These are phyloP conservation scores for Boletus fagicola DNA, from an alignment of 768 basidiomycete genomes.

Conservation along the genomic window DNA sequence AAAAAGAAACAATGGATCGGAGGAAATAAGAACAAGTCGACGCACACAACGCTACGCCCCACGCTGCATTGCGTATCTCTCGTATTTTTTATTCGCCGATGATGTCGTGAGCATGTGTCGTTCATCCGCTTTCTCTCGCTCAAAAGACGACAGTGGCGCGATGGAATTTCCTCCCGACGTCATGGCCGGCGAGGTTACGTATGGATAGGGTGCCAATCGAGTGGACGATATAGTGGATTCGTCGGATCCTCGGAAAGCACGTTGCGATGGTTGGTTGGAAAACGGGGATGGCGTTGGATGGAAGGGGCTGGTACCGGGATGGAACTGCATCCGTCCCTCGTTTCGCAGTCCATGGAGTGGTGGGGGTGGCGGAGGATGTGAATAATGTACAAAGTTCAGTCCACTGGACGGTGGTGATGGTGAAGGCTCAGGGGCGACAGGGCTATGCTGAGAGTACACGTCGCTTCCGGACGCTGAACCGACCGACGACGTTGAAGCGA, in stretches of 20 bases:
- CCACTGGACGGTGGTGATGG: conserved; percentile 63
- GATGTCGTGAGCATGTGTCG: conserved; percentile 48
- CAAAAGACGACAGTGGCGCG: conserved; percentile 44
- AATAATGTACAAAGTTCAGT: conserved; percentile 61
- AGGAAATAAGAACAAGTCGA: neutral
- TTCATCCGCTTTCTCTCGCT: conserved; percentile 55
- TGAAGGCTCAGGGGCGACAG: conserved; percentile 46
- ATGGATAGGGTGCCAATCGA: conserved; percentile 32
- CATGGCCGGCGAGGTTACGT: conserved; percentile 40
- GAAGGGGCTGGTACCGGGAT: conserved; percentile 22
- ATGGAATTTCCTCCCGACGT: conserved; percentile 31
- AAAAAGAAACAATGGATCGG: neutral
- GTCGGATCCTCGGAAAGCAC: conserved; percentile 38
- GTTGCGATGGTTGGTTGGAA: conserved; percentile 28
- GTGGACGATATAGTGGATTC: conserved; percentile 39
- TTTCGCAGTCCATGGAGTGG: conserved; percentile 35
- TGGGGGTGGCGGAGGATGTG: conserved; percentile 35
- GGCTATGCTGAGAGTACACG: conserved; percentile 48
- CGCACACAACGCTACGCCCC: conserved; percentile 8
- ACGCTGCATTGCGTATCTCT: conserved; percentile 29
- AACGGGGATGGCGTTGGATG: conserved; percentile 47
- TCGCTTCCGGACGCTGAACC: conserved; percentile 61
- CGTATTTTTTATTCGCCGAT: conserved; percentile 36
- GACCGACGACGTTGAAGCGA: conserved; percentile 45
- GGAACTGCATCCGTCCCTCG: conserved; percentile 31